Conservation (phyloP, 208 protist genomes). For the Wallacemonas rigidus region DNA sequence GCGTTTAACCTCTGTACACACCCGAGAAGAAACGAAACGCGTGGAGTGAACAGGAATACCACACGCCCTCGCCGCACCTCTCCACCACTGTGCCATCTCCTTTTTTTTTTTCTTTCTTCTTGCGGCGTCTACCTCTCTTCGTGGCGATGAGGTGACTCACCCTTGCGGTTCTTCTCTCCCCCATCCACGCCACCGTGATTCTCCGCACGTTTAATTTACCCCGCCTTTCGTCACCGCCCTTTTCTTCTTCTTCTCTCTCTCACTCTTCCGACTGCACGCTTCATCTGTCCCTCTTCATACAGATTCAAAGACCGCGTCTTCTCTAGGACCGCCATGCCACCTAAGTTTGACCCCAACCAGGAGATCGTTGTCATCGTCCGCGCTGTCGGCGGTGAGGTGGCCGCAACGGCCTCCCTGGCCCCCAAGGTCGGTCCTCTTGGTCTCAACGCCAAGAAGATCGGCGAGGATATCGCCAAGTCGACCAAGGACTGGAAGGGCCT, state of each 20-base stretch:
- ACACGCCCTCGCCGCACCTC: no score
- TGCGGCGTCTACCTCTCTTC: no score
- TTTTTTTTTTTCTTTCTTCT: no score
- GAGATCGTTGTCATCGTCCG: conserved; percentile 96
- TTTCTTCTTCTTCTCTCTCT: conserved; percentile 19
- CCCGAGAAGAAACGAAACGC: no score
- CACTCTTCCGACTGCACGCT: no score
- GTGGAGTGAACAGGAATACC: no score
- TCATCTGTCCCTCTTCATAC: conserved; percentile 6
- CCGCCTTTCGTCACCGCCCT: neutral
- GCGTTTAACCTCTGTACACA: no score
- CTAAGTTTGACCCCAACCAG: conserved; percentile 98
- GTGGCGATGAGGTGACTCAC: neutral
- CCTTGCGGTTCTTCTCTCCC: conserved; percentile 13
- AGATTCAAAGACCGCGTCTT: conserved; percentile 14
- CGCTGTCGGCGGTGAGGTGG: conserved; percentile 98
- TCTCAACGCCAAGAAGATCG: conserved; percentile 99
- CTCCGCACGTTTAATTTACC: neutral
- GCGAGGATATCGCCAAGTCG: conserved; percentile 99
- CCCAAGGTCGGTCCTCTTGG: conserved; percentile 99
- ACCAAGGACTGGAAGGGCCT: conserved; percentile 99
- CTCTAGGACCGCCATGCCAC: conserved; percentile 89
- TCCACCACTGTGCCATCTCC: no score
- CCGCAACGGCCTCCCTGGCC: conserved; percentile 96
- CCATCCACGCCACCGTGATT: neutral